Base-by-base conservation (phyloP, 352 stramenopile species). In the Paralagenidium karlingii region DNA sequence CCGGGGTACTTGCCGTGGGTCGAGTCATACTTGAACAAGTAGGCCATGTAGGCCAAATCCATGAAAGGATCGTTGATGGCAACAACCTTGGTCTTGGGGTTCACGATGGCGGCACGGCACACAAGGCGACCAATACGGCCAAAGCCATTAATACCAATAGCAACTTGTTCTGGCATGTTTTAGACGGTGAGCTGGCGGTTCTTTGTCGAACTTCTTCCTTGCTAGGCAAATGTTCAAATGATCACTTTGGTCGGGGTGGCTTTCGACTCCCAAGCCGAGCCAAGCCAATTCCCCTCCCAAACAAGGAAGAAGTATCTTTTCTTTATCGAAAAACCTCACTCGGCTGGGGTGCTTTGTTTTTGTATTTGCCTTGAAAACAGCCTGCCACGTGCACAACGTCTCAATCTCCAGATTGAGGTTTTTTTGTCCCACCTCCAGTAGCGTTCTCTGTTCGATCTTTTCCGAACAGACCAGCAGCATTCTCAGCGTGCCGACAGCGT, bases 21-120 rank as follows among this genome's bases (percentile, higher is more conserved):
- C 52, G 90, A 93, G 68, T 98, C 93, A 63, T 97, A 97, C 82
- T 97, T 96, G 69, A 97, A 90, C 46, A 96, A 71, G 68, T 98
- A 97, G 29, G 77, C 78, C 61, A 76, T 58, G 56, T 73, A 69
- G 40, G 68, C 58, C 12, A 73, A 36, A 54, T 68, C 59, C 62
- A 74, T 74, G 59, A 74, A 74, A 39, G 62, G 62, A 29, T 74
- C 62, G 53, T 74, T 74, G 48, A 74, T 70, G 40, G 62, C 62
- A 2, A 70, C 62, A 25, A 74, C 55, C 34, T 42, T 65, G 19
- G 59, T 63, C 47, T 74, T 63, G 25, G 63, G 59, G 55, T 76
- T 76, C 29, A 49, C 55, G 40, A 76, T 54, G 22, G 60, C 59
- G n/a, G 58, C 60, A 26, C 55, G 54, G 51, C 41, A 37, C 32